These are phyloP conservation scores for Ceratocystis huliohia DNA, from an alignment of 2,329 filamentous ascomycete genomes.

Conservation along the genomic window DNA sequence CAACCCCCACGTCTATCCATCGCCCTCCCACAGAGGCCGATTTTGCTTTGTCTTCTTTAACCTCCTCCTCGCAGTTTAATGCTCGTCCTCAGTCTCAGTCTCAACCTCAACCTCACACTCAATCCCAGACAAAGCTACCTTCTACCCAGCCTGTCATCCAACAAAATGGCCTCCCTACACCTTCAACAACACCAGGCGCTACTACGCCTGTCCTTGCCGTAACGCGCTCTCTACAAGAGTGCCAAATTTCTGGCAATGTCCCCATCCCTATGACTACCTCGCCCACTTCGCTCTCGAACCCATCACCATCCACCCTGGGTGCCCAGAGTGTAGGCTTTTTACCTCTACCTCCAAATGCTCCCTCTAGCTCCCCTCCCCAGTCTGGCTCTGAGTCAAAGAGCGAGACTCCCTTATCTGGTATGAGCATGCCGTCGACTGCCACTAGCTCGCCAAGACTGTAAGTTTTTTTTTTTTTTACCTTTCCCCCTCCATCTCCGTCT, in stretches of 20 bases:
- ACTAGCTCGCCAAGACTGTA: constrained; percentile 47
- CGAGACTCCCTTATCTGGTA: constrained; percentile 44
- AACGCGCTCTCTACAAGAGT: constrained; percentile 25
- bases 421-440: constrained; percentile 46
- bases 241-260: constrained; percentile 25
- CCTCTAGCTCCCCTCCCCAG: background rate
- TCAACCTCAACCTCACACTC: constrained; percentile 23
- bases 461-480: constrained; percentile 27
- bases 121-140: constrained; percentile 28
- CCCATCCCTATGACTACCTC: constrained; percentile 25
- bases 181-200: constrained; percentile 24
- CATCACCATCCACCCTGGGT: constrained; percentile 20
- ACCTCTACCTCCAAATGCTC: background rate
- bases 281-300: constrained; percentile 31
- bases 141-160: constrained; percentile 29
- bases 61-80: background rate
- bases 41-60: background rate
- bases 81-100: constrained; percentile 17
- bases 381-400: constrained; percentile 16
- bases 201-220: constrained; percentile 20
- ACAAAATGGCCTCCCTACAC: constrained; percentile 26
- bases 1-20: constrained; percentile 24
- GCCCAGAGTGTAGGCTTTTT: background rate
- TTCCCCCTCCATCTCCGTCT: constrained; percentile 12
- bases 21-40: constrained; percentile 24